Base-by-base conservation (phyloP, 176 grass and related monocot species). In the Miscanthus lutarioriparius region DNA sequence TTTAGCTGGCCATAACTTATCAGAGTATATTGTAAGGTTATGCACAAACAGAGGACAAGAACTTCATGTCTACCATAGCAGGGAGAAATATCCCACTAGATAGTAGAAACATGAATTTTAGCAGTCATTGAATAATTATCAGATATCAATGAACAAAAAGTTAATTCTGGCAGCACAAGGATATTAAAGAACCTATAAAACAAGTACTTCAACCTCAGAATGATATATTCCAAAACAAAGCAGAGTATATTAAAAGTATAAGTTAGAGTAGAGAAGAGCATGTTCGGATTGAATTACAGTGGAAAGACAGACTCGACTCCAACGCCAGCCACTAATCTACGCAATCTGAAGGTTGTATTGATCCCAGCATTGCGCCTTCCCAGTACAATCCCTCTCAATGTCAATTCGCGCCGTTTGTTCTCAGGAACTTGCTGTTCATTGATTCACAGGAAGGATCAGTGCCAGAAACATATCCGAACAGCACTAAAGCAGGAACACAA, bases 391-490 rank as follows among this genome's bases (percentile, higher is more conserved):
- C 96, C 96, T 88, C 93, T 98, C 47, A 98, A 47, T 48, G 76
- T 90, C 32, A 85, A 92, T 64, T 88, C 89, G 8, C 91, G 89
- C 19, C 96, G 69, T 59, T 95, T 98, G 91, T 95, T 98, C 80
- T 98, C 96, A 47, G 93, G 96, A 68, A 95, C 89, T 91, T 93
- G 93, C 96, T 95, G 89, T 92, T 93, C 35, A n/a, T n/a, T n/a
- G n/a, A 15, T 17, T 59, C 56, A 2, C 28, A 22, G 9, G 19
- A 17, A 84, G 11, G 61, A 88, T 80, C 45, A 83, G 79, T 74
- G 67, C 16, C 23, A 45, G 22, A 79, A 26, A 67, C 23, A 74
- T 66, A 61, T 51, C 41, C 0, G 11, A 37, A 64, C 33, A 62
- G 14, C 17, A 23, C 16, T 30, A 81, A 66, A 48, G 12, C 16